phyloP scores from a whole-genome alignment of 768 basidiomycete genomes.

The Boletus coccyginus region DNA sequence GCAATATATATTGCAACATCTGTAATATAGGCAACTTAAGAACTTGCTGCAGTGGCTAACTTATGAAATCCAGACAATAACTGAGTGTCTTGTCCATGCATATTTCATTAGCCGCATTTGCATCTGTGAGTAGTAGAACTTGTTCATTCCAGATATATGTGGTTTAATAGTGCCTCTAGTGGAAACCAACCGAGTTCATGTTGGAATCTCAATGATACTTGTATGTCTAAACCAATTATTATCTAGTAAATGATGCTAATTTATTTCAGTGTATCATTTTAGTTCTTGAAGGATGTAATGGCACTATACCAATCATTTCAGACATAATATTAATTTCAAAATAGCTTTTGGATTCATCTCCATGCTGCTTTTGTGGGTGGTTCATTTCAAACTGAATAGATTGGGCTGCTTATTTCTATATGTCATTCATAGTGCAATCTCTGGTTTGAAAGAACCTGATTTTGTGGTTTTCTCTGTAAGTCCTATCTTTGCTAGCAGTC shows the following conservation, averaged over 20 bases:
- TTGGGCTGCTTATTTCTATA: background rate
- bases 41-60: slow-evolving; percentile 1
- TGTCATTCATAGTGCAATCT: background rate
- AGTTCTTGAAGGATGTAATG: slow-evolving; percentile 21
- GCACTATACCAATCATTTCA: background rate
- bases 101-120: slow-evolving; percentile 24
- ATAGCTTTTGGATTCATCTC: slow-evolving; percentile 18
- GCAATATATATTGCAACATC: slow-evolving; percentile 10
- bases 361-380: slow-evolving; percentile 12
- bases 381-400: background rate
- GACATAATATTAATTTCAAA: background rate
- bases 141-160: background rate
- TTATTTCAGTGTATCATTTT: slow-evolving; percentile 11
- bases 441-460: background rate
- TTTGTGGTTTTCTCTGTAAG: slow-evolving; percentile 2
- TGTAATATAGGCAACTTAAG: slow-evolving; percentile 8
- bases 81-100: slow-evolving; percentile 24
- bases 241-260: background rate
- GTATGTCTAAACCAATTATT: slow-evolving; percentile 10
- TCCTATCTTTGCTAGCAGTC: background rate
- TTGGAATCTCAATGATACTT: slow-evolving; percentile 9
- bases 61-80: slow-evolving; percentile 3
- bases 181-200: background rate
- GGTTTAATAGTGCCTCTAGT: slow-evolving; percentile 4
- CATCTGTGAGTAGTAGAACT: slow-evolving; percentile 12